Evolutionary conservation across 805 yeast genomes (phyloP), one percentile per base, ranked within the genome.

Genomic region (Monosporozyma aerobia): DNA sequence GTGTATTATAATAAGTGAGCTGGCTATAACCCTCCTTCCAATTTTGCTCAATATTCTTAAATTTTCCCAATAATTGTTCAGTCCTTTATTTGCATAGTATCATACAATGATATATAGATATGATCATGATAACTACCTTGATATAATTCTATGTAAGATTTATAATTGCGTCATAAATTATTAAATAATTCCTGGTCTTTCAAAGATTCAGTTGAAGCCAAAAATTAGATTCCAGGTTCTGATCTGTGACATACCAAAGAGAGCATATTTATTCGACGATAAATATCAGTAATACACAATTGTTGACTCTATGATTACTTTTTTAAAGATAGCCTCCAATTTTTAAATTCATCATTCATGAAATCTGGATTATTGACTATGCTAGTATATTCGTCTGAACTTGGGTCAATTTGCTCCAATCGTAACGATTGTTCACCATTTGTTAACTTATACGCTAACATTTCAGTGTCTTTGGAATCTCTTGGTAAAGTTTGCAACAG

Each of bases 1-100:
- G 62, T 64, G 51, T 49, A 53, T 37, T 46, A 53, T 33, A 47
- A 43, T 22, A 25, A 32, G 19, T 50, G 16, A 27, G 19, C 30
- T 27, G 3, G 27, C 23, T 5, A 44, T 11, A 25, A 7, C 6
- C 13, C 5, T 14, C 39, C n/a, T 33, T 33, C n/a, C 5, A 7
- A 13, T 11, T 14, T 33, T 33, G 39, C n/a, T 33, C 10, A 14
- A 14, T 33, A 11, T 11, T 33, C 39, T 33, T 33, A 11, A 33
- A 19, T 5, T 33, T 5, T 13, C 13, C 5, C 13, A 33, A 4
- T 33, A 33, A 27, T 5, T 27, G 5, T 27, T 5, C 29, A 27
- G 29, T 27, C 7, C 2, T 5, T 27, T 27, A 19, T 27, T 7
- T 27, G 29, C 7, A 27, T 27, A 27, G 29, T 27, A 27, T 27